These are phyloP conservation scores for Candida boleticola DNA, from an alignment of 805 yeast genomes.

Conservation along the genomic window DNA sequence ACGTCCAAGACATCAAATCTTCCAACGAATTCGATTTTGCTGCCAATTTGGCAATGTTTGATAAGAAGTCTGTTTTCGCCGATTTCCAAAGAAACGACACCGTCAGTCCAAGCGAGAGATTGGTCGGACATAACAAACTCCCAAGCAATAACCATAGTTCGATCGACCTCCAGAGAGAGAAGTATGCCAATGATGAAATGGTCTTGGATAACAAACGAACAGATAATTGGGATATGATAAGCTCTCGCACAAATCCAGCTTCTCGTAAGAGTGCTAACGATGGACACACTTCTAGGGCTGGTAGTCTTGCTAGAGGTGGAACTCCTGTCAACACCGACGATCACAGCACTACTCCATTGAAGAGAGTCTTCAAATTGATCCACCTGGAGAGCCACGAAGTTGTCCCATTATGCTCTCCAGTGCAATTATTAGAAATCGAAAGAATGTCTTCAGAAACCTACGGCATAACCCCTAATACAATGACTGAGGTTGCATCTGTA, in stretches of 20 bases:
- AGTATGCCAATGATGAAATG: conserved; percentile 72
- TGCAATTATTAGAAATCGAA: conserved; percentile 77
- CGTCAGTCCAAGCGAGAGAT: conserved; percentile 55
- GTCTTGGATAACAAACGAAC: conserved; percentile 45
- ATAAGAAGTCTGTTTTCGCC: conserved; percentile 75
- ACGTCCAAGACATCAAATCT: conserved; percentile 45
- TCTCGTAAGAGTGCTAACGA: neutral
- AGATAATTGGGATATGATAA: conserved; percentile 57
- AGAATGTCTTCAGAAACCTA: conserved; percentile 49
- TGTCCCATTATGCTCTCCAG: conserved; percentile 67
- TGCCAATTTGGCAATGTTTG: conserved; percentile 76
- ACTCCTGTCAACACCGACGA: conserved; percentile 15
- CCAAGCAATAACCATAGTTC: conserved; percentile 18
- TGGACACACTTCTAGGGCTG: conserved; percentile 4
- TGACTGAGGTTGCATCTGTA: conserved; percentile 67
- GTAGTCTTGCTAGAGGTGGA: conserved; percentile 5
- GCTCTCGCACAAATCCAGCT: conserved; percentile 10
- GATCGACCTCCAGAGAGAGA: conserved; percentile 28
- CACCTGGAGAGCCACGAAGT: conserved; percentile 21
- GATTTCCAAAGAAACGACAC: conserved; percentile 67
- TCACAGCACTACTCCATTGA: conserved; percentile 15
- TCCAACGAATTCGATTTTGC: conserved; percentile 80
- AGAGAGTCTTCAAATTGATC: conserved; percentile 16
- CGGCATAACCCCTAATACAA: conserved; percentile 45
- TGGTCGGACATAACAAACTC: conserved; percentile 72